Evolutionary conservation across 1,284 basidiomycete species (phyloP).

Genomic region (Apiotrichum laibachii): DNA sequence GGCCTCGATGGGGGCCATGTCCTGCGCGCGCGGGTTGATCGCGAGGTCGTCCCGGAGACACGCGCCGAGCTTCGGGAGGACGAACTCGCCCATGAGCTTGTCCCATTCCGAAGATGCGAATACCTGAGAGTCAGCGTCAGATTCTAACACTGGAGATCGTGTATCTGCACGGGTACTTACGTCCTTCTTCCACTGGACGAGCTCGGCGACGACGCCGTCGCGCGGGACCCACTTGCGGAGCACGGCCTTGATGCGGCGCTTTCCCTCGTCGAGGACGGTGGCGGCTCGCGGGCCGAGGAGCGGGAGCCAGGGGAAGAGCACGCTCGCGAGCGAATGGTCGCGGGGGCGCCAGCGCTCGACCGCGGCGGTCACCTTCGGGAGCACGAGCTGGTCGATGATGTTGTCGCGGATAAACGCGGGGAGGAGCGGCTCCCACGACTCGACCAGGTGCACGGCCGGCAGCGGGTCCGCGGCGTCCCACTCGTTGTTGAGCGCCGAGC

Average conservation of each 20-base stretch:
- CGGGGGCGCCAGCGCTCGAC: conserved; percentile 70
- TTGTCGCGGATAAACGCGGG: conserved; percentile 92
- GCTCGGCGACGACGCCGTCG: conserved; percentile 71
- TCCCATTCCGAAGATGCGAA: conserved; percentile 84
- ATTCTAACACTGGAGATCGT: not conserved
- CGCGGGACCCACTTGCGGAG: conserved; percentile 74
- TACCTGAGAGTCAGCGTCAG: conserved; percentile 54
- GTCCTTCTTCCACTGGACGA: conserved; percentile 70
- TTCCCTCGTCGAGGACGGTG: conserved; percentile 76
- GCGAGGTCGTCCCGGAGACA: conserved; percentile 76
- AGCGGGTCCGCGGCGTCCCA: conserved; percentile 76
- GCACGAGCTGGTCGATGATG: conserved; percentile 86
- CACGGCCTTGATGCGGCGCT: conserved; percentile 74
- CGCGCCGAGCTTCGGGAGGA: conserved; percentile 83
- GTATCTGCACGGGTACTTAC: conserved; percentile 56
- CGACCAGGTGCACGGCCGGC: conserved; percentile 76
- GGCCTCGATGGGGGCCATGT: conserved; percentile 72
- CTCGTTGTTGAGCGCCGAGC: conserved; percentile 85
- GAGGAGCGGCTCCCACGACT: conserved; percentile 81
- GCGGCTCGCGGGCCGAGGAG: conserved; percentile 76
- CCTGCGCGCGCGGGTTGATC: conserved; percentile 83
- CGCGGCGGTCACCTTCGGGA: conserved; percentile 83
- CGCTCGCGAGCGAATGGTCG: conserved; percentile 61
- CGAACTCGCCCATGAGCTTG: conserved; percentile 77
- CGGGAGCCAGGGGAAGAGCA: conserved; percentile 96